phyloP scores from a whole-genome alignment of 202 grass and related monocot species.

The Elaeis oleifera region DNA sequence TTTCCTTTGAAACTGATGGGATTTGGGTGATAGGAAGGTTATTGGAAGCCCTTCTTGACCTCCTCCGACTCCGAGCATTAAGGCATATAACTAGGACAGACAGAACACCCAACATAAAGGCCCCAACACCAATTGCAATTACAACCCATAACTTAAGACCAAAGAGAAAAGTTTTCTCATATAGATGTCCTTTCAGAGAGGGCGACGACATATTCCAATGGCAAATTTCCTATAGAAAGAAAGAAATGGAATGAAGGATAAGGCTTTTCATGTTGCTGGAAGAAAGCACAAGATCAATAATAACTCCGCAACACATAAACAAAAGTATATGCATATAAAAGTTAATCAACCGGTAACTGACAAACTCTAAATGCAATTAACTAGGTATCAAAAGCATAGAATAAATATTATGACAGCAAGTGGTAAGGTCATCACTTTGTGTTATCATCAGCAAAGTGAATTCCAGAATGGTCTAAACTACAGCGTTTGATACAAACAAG shows the following conservation, averaged over 20 bases:
- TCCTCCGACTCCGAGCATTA: slow-evolving; percentile 52
- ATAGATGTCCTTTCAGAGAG: slow-evolving; percentile 66
- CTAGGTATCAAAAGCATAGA: background rate
- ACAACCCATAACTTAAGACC: slow-evolving; percentile 81
- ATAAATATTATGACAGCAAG: background rate
- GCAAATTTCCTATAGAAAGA: slow-evolving; percentile 15
- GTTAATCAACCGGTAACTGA: too few relatives aligned
- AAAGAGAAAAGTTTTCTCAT: slow-evolving; percentile 40
- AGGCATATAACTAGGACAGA: slow-evolving; percentile 45
- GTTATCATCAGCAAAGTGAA: too few relatives aligned
- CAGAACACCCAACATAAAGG: slow-evolving; percentile 50
- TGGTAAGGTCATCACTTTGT: too few relatives aligned
- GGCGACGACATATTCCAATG: slow-evolving; percentile 24
- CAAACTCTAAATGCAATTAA: too few relatives aligned
- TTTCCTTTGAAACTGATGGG: slow-evolving; percentile 27
- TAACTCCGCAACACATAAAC: too few relatives aligned
- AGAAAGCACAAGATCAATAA: background rate
- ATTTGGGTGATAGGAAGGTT: slow-evolving; percentile 21
- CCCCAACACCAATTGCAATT: slow-evolving; percentile 53
- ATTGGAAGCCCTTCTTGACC: slow-evolving; percentile 36
- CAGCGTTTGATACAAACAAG: too few relatives aligned
- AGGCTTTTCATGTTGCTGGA: background rate
- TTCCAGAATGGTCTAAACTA: too few relatives aligned
- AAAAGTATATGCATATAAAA: too few relatives aligned
- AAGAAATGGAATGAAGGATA: slow-evolving; percentile 5